Evolutionary conservation across 805 yeast species (phyloP), one percentile per base, ranked within the genome.

Genomic region (Nakazawaea siamensis): DNA sequence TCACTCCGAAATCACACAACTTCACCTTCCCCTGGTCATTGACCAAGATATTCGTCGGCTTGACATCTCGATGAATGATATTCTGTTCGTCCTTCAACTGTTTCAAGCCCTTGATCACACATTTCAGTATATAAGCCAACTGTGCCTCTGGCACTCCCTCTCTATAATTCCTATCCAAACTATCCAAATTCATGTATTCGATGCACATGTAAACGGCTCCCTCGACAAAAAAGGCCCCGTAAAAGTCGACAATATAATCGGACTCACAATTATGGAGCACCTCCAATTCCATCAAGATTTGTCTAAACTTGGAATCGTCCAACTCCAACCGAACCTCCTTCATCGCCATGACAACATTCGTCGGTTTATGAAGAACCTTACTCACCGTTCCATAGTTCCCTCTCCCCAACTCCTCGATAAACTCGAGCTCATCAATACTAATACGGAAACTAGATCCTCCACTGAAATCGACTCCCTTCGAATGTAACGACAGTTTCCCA

Each of bases 191-290:
- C 98, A 90, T 90, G 55, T 78, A 85, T 60, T 90, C 98, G 73
- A 90, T 90, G 60, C 97, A 92, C 85, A 90, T 86, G 60, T 88
- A 92, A 18, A 90, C 98, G 1, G 97, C 95, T 31, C 97, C 96
- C 58, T 92, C 98, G 21, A 86, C 86, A 52, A 90, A 92, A 52
- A 90, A 90, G 1, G 98, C 98, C 28, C 98, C 98, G 52, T 84
- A 92, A 49, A 92, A 92, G 49, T 90, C 97, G 27, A 92, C 96
- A 52, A 92, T 88, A 54, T 76, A 85, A 2, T 92, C 94, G 12
- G 94, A 80, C 44, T 74, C 73, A 60, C 97, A 92, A 49, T 81
- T 83, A 60, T 92, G 97, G 44, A 92, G 68, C 35, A 92, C 81
- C 49, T 92, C 97, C 42, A 92, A 65, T 56, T 92, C 98, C 97